phyloP scores from a whole-genome alignment of 805 yeast genomes.

The Nakazawaea wyomingensis region DNA sequence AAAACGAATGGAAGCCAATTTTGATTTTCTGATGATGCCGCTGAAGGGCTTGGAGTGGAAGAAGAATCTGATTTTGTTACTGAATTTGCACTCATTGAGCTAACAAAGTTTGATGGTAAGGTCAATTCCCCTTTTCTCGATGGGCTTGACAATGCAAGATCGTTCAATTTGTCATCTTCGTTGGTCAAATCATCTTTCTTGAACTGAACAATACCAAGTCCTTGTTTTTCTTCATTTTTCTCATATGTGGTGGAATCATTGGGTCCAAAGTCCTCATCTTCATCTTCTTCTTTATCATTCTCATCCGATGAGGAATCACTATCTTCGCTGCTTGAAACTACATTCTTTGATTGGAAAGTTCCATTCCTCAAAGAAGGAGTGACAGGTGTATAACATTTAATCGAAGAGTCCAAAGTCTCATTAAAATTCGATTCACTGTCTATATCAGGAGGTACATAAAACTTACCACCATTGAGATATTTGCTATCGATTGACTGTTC shows the following conservation, averaged over 20 bases:
- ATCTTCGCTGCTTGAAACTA: conserved; percentile 11
- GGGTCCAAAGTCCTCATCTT: conserved; percentile 15
- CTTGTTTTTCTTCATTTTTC: conserved; percentile 28
- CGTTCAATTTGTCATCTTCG: conserved; percentile 8
- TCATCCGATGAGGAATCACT: conserved; percentile 16
- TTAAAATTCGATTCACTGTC: conserved; percentile 1
- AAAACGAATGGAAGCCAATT: conserved; percentile 67
- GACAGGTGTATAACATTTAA: conserved; percentile 10
- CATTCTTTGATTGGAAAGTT: conserved; percentile 1
- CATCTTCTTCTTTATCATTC: no score
- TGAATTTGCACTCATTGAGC: conserved; percentile 33
- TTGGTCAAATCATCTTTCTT: conserved; percentile 2
- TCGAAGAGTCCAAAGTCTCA: conserved; percentile 3
- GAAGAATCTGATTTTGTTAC: conserved; percentile 43
- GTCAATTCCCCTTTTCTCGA: conserved; percentile 1
- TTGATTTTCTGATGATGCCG: conserved; percentile 39
- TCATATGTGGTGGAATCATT: conserved; percentile 7
- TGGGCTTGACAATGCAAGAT: conserved; percentile 18
- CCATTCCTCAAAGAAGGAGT: conserved; percentile 11
- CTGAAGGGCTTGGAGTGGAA: conserved; percentile 35
- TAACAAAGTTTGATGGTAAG: background rate
- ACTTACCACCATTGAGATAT: conserved; percentile 87
- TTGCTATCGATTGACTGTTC: conserved; percentile 76
- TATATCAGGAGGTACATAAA: conserved; percentile 42
- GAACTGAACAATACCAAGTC: conserved; percentile 28